Conservation (phyloP, 352 stramenopile genomes). For the Elongisporangium anandrum region DNA sequence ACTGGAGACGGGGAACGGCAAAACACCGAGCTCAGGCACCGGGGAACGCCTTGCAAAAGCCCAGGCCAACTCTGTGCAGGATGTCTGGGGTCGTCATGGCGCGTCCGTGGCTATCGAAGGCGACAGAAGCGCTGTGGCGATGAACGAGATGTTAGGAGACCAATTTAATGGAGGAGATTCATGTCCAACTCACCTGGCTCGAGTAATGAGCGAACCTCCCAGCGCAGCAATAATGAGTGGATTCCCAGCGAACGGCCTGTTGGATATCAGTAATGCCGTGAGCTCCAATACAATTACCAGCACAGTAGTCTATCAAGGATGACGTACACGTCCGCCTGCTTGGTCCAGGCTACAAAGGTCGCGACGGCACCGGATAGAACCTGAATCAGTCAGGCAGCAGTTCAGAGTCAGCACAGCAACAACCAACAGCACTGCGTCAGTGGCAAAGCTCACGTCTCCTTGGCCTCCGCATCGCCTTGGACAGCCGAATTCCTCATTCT, state of each 20-base stretch:
- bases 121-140: slow-evolving; percentile 32
- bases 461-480: slow-evolving; percentile 88
- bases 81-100: slow-evolving; percentile 86
- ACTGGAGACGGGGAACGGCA: background rate
- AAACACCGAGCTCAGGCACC: background rate
- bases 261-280: background rate
- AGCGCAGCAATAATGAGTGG: slow-evolving; percentile 65
- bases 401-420: background rate
- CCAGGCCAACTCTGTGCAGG: slow-evolving; percentile 58
- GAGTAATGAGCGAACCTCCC: slow-evolving; percentile 75
- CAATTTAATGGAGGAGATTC: too few relatives aligned
- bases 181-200: slow-evolving; percentile 57
- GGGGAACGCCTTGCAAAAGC: slow-evolving; percentile 44
- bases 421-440: slow-evolving; percentile 3
- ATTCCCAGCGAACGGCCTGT: slow-evolving; percentile 30
- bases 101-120: slow-evolving; percentile 65
- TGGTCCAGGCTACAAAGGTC: slow-evolving; percentile 75
- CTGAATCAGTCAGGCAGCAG: slow-evolving; percentile 15
- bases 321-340: slow-evolving; percentile 35
- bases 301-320: background rate
- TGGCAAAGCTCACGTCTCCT: slow-evolving; percentile 77
- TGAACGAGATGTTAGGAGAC: background rate
- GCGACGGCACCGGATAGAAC: slow-evolving; percentile 79
- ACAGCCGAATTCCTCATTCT: slow-evolving; percentile 64
- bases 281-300: background rate